Evolutionary conservation across 1,284 basidiomycete species (phyloP), one percentile per base, ranked within the genome.

Genomic region (Athelia sp.): DNA sequence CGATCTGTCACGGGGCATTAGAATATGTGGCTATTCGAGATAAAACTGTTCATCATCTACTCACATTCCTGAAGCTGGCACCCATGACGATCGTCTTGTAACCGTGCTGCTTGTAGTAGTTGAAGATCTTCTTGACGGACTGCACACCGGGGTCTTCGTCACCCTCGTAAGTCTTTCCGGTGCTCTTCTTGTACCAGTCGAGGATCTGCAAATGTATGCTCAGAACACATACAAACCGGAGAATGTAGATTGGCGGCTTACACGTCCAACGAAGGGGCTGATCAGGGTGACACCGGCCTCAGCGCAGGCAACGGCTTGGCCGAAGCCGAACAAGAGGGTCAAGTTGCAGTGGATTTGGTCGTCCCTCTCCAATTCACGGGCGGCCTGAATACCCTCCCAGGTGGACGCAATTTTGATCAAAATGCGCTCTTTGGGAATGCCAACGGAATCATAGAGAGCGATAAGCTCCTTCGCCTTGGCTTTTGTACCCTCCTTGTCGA

Each of bases 41-140:
- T n/a, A n/a, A n/a, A n/a, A n/a, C n/a, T n/a, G n/a, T n/a, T n/a
- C n/a, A n/a, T n/a, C n/a, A n/a, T n/a, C n/a, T 21, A 73, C 82
- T 47, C 60, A 91, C 86, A 77, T 96, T 96, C 67, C 93, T 90
- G 94, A 99, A 99, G 49, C 93, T 97, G 55, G 96, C 96, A 69
- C 96, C 96, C 96, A 99, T 99, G 70, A 99, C 95, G 69, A 98
- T 98, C 60, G 96, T 99, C 66, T 95, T 93, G 84, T 98, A 98
- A 56, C 83, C 82, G 75, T 99, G 82, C 71, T 97, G 93, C 81
- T 99, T 99, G 86, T 98, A 99, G 80, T 98, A 98, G 80, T 93
- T 91, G 85, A 89, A 99, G 77, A 98, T 99, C 72, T 82, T 88
- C 78, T 90, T 87, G 55, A 99, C 96, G 36, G 93, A 96, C 68